These are phyloP conservation scores for Sonneratia caseolaris DNA, from an alignment of 345 rosid genomes.

Conservation along the genomic window DNA sequence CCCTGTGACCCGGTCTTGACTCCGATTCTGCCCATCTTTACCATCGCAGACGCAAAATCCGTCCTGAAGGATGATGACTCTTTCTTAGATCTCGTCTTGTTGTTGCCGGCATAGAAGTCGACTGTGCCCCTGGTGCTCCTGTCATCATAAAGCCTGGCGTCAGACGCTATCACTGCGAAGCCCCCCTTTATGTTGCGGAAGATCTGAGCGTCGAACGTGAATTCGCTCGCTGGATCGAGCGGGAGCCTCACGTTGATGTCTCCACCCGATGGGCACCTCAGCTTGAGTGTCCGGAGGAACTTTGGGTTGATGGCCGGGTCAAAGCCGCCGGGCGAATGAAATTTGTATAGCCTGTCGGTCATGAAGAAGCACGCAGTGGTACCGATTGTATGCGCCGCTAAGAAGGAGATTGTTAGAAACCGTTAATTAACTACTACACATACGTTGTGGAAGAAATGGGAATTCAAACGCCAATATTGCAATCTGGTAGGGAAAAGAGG, in stretches of 20 bases:
- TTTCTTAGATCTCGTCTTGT: slow-evolving; percentile 1
- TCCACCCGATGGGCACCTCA: slow-evolving; percentile 48
- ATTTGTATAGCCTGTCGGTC: slow-evolving; percentile 49
- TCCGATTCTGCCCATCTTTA: slow-evolving; percentile 60
- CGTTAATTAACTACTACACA: neutral
- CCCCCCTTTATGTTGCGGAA: slow-evolving; percentile 49
- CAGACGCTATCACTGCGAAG: slow-evolving; percentile 62
- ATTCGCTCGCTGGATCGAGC: slow-evolving; percentile 42
- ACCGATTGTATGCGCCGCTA: slow-evolving; percentile 63
- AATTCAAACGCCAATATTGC: neutral
- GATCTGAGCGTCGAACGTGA: slow-evolving; percentile 43
- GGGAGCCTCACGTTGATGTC: slow-evolving; percentile 40
- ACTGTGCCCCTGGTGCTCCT: slow-evolving; percentile 23
- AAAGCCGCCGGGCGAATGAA: slow-evolving; percentile 30
- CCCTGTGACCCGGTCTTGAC: slow-evolving; percentile 54
- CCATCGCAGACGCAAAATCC: slow-evolving; percentile 51
- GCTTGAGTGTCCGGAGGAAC: slow-evolving; percentile 34
- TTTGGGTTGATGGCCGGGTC: slow-evolving; percentile 53
- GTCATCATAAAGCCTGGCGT: slow-evolving; percentile 59
- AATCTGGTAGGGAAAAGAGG: neutral
- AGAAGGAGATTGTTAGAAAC: neutral
- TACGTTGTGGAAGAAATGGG: neutral
- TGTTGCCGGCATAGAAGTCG: slow-evolving; percentile 34
- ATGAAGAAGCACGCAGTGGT: slow-evolving; percentile 86
- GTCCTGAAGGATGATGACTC: slow-evolving; percentile 27